These are phyloP conservation scores for Candida broadrunensis DNA, from an alignment of 805 yeast genomes.

Conservation along the genomic window DNA sequence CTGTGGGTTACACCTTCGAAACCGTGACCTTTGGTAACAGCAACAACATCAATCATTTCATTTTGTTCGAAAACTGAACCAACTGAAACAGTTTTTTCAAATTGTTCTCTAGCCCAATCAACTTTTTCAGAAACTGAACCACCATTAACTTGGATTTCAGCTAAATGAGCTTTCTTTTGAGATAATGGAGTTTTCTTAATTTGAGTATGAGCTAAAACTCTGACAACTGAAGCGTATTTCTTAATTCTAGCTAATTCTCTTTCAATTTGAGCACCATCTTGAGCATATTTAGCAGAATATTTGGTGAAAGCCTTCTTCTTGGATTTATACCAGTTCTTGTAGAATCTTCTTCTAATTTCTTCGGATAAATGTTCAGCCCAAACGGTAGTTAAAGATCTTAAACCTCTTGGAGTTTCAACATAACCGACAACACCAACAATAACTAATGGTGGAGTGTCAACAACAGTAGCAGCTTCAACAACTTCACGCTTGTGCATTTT, in stretches of 20 bases:
- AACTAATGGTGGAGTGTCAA: conserved; percentile 98
- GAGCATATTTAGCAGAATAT: conserved; percentile 97
- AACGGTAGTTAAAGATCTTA: conserved; percentile 98
- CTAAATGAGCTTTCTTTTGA: conserved; percentile 99
- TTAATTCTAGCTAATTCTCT: conserved; percentile 97
- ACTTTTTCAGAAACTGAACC: conserved; percentile 97
- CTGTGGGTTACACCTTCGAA: conserved; percentile 99
- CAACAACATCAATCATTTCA: conserved; percentile 98
- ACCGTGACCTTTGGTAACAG: conserved; percentile 99
- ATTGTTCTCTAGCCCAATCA: conserved; percentile 98
- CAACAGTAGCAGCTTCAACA: conserved; percentile 99
- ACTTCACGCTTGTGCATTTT: conserved; percentile 99
- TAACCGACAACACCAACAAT: conserved; percentile 99
- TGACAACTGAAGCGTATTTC: conserved; percentile 97
- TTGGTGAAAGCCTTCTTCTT: conserved; percentile 99
- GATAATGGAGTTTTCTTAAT: conserved; percentile 97
- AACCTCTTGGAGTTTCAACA: conserved; percentile 99
- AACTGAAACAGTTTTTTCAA: conserved; percentile 97
- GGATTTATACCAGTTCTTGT: conserved; percentile 99
- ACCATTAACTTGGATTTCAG: conserved; percentile 99
- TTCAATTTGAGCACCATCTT: conserved; percentile 82
- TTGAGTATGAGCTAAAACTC: conserved; percentile 99
- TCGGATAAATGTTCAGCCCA: conserved; percentile 99
- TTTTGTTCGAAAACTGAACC: conserved; percentile 97
- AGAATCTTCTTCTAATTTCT: conserved; percentile 99